Base-by-base conservation (phyloP, 225 moss, liverwort and hornwort genomes). In the Neckera pumila region DNA sequence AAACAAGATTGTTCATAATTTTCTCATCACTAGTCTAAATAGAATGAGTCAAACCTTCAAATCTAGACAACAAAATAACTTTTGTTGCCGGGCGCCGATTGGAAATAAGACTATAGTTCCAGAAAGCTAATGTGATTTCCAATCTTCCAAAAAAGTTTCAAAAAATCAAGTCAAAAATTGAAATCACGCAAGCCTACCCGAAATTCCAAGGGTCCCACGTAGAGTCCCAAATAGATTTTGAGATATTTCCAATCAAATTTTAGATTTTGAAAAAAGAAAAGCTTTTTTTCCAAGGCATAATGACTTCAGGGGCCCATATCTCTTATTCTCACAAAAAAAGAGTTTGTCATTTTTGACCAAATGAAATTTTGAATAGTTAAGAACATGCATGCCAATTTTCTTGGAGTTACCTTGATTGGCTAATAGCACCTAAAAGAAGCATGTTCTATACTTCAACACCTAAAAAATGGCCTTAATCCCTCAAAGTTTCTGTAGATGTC, bases 251-350 rank as follows among this genome's bases (percentile, higher is more conserved):
- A 47, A 47, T 30, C 7, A 47, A 74, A 31, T 31, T 74, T 47
- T 1, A 74, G 0, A 18, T 47, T 47, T 74, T 47, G 17, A 30
- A 73, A 28, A 73, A 26, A 10, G 0, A 17, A 5, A 0, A 26
- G 11, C 25, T 14, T 40, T 69, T 10, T 28, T 43, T 9, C 2
- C 1, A 0, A 0, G 16, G 2, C 2, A 30, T 0, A 47, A 30
- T 47, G 74, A 18, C 11, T 47, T 73, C 1, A 1, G 1, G 3
- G 18, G 7, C 1, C 31, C 6, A 47, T 12, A 7, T 75, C 2
- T 33, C 4, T 19, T 19, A 74, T 31, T 47, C 11, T 74, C 0
- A 3, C 19, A 19, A 31, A 31, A 19, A 19, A 33, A 49, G 31
- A 20, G 4, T 49, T 75, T 20, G 1, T 2, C 7, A 47, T 75